A percentile compares a stretch with the other conserved stretches of the same genome.
Evolutionary conservation across 129 eudicot genomes (phyloP).

Genomic region (Sambucus nigra): DNA sequence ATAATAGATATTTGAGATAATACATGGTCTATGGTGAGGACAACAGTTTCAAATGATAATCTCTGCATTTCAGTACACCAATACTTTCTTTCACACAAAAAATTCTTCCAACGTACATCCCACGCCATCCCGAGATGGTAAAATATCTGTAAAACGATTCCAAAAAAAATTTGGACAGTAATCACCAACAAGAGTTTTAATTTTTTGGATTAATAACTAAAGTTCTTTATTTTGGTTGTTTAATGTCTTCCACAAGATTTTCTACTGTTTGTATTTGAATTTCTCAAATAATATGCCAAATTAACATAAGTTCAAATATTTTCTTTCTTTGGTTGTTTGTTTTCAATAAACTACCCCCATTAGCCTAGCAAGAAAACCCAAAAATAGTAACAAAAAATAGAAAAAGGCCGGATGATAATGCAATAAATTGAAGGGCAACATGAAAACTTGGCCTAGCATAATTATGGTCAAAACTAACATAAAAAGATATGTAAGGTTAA

Average conservation of each 20-base stretch:
- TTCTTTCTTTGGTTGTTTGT: too few relatives aligned
- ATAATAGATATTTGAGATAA: too few relatives aligned
- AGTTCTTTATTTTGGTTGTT: neutral
- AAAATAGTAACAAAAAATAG: too few relatives aligned
- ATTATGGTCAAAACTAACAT: too few relatives aligned
- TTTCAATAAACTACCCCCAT: too few relatives aligned
- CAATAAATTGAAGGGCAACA: too few relatives aligned
- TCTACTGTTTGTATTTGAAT: neutral
- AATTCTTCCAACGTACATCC: slow-evolving; percentile 64
- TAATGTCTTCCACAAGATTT: too few relatives aligned
- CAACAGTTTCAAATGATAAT: slow-evolving; percentile 44
- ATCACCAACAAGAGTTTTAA: neutral
- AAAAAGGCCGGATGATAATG: too few relatives aligned
- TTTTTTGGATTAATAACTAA: neutral
- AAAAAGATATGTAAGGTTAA: neutral
- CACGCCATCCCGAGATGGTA: slow-evolving; percentile 89
- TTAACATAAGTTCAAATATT: too few relatives aligned
- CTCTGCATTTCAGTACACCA: slow-evolving; percentile 15
- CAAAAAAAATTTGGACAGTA: neutral
- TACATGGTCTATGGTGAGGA: slow-evolving; percentile 79
- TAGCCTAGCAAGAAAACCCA: too few relatives aligned
- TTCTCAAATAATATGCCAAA: neutral
- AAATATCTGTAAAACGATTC: slow-evolving; percentile 45
- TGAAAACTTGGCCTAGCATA: too few relatives aligned
- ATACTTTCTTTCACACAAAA: slow-evolving; percentile 20